Conservation (phyloP, 2,329 filamentous ascomycete species). For the Exserohilum turcica region DNA sequence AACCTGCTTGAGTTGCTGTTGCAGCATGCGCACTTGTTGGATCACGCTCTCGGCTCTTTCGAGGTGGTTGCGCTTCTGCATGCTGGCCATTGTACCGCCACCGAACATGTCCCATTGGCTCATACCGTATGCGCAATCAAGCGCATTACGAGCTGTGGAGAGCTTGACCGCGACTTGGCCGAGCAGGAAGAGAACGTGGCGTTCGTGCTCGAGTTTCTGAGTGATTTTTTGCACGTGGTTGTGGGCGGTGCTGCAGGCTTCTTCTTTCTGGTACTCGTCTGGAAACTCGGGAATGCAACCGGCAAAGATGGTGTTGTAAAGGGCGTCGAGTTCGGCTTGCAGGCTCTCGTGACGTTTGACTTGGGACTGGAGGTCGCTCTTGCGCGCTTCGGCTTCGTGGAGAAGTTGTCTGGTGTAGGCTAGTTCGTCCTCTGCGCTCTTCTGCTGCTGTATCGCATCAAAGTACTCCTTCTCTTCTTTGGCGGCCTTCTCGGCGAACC, state of each 20-base stretch:
- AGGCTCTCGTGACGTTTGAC: conserved; percentile 26
- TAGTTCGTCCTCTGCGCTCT: conserved; percentile 39
- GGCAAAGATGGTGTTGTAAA: conserved; percentile 42
- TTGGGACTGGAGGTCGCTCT: conserved; percentile 19
- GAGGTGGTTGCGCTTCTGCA: conserved; percentile 61
- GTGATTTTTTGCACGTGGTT: conserved; percentile 16
- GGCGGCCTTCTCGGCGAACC: conserved; percentile 39
- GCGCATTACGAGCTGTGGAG: conserved; percentile 22
- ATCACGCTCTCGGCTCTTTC: conserved; percentile 54
- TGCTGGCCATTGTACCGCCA: conserved; percentile 55
- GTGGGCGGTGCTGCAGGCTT: conserved; percentile 22
- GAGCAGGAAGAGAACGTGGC: conserved; percentile 34
- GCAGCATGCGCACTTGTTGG: conserved; percentile 47
- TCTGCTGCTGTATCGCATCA: conserved; percentile 41
- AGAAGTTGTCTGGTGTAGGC: conserved; percentile 32
- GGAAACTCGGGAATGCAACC: conserved; percentile 41
- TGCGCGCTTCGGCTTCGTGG: conserved; percentile 30
- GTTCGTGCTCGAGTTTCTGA: conserved; percentile 31
- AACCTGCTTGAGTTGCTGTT: conserved; percentile 49
- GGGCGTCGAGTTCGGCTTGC: conserved; percentile 34
- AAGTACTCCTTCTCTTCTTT: conserved; percentile 46
- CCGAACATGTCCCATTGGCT: conserved; percentile 56
- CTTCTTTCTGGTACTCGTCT: conserved; percentile 38
- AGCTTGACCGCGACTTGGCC: conserved; percentile 31
- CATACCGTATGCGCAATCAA: conserved; percentile 33